A percentile compares a stretch with the other conserved stretches of the same genome.
Conservation (phyloP, 257 asterid species). For the Solanum megistacrolobum region DNA sequence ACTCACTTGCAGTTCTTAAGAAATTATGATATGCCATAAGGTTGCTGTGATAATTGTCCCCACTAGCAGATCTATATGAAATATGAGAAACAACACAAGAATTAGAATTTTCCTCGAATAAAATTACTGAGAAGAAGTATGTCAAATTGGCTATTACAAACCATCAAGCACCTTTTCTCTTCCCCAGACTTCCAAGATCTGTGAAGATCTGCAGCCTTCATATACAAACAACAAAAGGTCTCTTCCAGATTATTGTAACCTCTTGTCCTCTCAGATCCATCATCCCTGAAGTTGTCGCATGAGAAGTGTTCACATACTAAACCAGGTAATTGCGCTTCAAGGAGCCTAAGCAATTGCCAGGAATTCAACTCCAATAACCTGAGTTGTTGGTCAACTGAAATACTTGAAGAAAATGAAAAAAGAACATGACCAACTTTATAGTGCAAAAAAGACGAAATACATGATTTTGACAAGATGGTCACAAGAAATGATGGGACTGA, state of each 20-base stretch:
- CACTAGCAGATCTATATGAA: conserved; percentile 21
- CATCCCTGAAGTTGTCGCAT: conserved; percentile 19
- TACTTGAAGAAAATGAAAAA: conserved; percentile 7
- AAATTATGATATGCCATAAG: conserved; percentile 51
- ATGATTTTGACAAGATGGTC: background rate
- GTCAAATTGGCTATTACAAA: background rate
- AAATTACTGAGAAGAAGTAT: background rate
- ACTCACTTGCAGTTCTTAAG: conserved; percentile 57
- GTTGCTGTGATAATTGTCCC: conserved; percentile 25
- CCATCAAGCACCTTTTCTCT: conserved; percentile 31
- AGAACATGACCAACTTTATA: background rate
- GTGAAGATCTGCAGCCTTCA: conserved; percentile 49
- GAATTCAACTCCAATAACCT: conserved; percentile 71
- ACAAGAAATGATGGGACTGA: background rate
- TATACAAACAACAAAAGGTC: conserved; percentile 58
- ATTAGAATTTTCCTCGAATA: background rate
- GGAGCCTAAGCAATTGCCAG: conserved; percentile 77
- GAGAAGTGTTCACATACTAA: conserved; percentile 34
- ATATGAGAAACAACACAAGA: conserved; percentile 9
- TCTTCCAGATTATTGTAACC: conserved; percentile 25
- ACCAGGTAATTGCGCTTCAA: conserved; percentile 48
- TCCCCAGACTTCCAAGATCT: conserved; percentile 42
- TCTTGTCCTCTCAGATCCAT: conserved; percentile 15
- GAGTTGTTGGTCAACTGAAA: conserved; percentile 59
- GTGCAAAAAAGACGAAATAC: background rate